phyloP scores from a whole-genome alignment of 2,329 filamentous ascomycete genomes.

The Fusarium albosuccineum region DNA sequence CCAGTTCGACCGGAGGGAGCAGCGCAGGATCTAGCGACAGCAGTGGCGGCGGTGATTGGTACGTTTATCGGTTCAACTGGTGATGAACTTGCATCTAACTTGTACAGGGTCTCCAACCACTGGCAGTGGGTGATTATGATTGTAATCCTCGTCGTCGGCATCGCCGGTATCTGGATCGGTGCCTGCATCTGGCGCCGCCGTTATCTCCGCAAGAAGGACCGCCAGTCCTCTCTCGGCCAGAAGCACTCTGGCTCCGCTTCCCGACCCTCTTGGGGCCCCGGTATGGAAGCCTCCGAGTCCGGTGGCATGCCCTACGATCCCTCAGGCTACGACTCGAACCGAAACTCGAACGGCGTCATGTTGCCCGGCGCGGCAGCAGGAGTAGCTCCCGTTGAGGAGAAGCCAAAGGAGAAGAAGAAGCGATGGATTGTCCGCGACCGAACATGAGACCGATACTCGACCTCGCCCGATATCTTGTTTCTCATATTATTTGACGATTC shows the following conservation, averaged over 20 bases:
- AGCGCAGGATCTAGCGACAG: constrained; percentile 19
- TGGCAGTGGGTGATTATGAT: constrained; percentile 88
- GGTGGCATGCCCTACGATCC: constrained; percentile 48
- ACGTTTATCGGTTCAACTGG: constrained; percentile 39
- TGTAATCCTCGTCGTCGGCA: constrained; percentile 77
- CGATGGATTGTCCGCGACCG: constrained; percentile 61
- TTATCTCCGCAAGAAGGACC: constrained; percentile 78
- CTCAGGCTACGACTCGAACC: constrained; percentile 43
- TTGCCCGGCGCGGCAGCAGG: constrained; percentile 32
- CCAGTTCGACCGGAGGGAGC: constrained; percentile 22
- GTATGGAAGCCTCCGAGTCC: constrained; percentile 41
- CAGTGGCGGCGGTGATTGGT: constrained; percentile 63
- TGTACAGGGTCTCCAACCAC: constrained; percentile 73
- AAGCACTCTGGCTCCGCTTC: constrained; percentile 56
- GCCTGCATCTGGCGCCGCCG: constrained; percentile 80
- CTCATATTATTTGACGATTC: constrained; percentile 24
- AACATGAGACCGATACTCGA: constrained; percentile 50
- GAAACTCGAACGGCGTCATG: constrained; percentile 43
- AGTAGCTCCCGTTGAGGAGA: constrained; percentile 31
- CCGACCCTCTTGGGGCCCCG: constrained; percentile 54
- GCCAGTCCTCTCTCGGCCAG: constrained; percentile 54
- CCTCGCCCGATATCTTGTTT: constrained; percentile 8
- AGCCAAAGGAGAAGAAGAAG: constrained; percentile 58
- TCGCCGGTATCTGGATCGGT: constrained; percentile 74
- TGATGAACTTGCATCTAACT: constrained; percentile 15